Evolutionary conservation across 129 eudicot genomes (phyloP), one percentile per base, ranked within the genome.

Genomic region (Calendula officinalis): DNA sequence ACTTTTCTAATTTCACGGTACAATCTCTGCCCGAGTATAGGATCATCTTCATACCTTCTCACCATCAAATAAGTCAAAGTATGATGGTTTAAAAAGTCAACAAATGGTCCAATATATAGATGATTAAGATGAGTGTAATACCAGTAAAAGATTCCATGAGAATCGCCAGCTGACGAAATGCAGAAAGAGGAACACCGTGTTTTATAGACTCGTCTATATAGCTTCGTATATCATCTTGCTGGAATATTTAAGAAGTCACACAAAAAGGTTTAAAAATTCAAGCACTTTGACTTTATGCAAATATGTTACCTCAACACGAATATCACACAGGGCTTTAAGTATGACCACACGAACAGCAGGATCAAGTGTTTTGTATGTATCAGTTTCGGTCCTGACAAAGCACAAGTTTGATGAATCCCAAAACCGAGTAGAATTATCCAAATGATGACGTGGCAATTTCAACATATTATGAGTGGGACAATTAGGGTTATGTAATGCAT

Each of bases 141-240:
- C 99, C 99, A 94, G 70, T 75, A 94, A 36, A 97, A 94, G 66
- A 89, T 69, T 52, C 99, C 99, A 77, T 80, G 82, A 52, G 99
- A 89, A 78, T 94, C 97, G 61, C 99, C 99, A 42, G 97, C 99
- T 34, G 89, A 53, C 99, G 95, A 70, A 94, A 89, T 78, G 78
- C 80, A 48, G 99, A 89, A 42, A 84, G 90, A 32, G 84, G 88
- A 74, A 80, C 81, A 46, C 95, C 97, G 9, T 83, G 84, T 81
- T 89, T 94, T 45, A 94, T 64, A n/a, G 95, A 83, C 63, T 83
- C 81, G 36, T 94, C 99, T 52, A 94, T 94, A 68, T 83, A 94
- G 86, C 80, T 80, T 60, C 94, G 67, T 56, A 94, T 89, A 65
- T 94, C 99, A 71, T 89, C 99, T 89, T 94, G 99, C 99, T 94